A percentile compares a stretch with the other conserved stretches of the same genome.
phyloP scores from a whole-genome alignment of 2,329 filamentous ascomycete genomes.

The Fusarium musae region DNA sequence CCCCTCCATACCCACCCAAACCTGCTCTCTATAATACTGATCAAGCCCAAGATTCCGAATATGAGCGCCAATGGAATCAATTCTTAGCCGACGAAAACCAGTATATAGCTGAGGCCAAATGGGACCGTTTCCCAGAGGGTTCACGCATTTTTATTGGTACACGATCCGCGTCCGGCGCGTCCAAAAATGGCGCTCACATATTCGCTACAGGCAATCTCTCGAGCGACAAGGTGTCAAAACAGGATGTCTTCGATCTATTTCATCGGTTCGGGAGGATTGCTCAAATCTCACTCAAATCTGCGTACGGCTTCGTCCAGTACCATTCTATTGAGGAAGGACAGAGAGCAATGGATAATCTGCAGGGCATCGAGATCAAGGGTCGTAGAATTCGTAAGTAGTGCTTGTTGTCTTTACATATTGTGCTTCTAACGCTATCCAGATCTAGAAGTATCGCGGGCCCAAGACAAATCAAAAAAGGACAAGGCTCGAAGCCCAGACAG shows the following conservation, averaged over 20 bases:
- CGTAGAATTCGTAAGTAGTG: constrained; percentile 85
- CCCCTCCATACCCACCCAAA: constrained; percentile 48
- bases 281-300: constrained; percentile 95
- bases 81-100: constrained; percentile 79
- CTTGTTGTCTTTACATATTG: not conserved
- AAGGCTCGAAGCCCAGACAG: constrained; percentile 67
- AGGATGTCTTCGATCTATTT: constrained; percentile 93
- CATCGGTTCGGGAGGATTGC: constrained; percentile 86
- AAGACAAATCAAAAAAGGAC: constrained; percentile 77
- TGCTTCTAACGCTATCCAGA: constrained; percentile 61
- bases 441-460: constrained; percentile 88
- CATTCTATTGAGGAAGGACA: constrained; percentile 79
- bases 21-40: constrained; percentile 45
- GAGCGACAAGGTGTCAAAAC: constrained; percentile 91
- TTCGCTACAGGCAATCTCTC: constrained; percentile 81
- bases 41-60: constrained; percentile 55
- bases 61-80: constrained; percentile 75
- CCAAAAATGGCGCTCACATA: constrained; percentile 40
- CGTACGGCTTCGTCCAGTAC: constrained; percentile 97
- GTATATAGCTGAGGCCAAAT: constrained; percentile 81
- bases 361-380: constrained; percentile 85
- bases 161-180: constrained; percentile 47
- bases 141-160: constrained; percentile 85
- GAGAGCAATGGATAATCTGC: constrained; percentile 78
- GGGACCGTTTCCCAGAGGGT: constrained; percentile 82